Base-by-base conservation (phyloP, 306 rosid genomes). In the Amphicarpaea edgeworthii region DNA sequence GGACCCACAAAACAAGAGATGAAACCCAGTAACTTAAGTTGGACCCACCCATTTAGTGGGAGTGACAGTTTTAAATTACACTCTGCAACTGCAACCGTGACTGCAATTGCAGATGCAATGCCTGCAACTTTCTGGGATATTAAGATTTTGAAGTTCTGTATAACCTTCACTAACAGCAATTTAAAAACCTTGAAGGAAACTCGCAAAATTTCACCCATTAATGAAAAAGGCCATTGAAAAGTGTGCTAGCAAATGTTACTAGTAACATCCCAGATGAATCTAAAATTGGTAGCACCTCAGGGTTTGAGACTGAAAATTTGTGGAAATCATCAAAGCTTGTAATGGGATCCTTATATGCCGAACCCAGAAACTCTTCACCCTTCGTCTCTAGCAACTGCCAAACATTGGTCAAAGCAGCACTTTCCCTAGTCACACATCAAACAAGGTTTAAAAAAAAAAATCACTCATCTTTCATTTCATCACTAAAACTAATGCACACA, bases 301-400 rank as follows among this genome's bases (percentile, higher is more conserved):
- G 97, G 62, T 86, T 86, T 81, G 92, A 81, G 53, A 90, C 87
- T 6, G 98, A 95, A 86, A 95, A 90, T 59, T 87, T 83, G 75
- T 90, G 97, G 73, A 95, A 89, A 72, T 87, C 87, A 49, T 89
- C 73, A 74, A 95, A 92, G 84, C 90, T 92, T 24, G 97, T 76
- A 17, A 92, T 81, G 47, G 97, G 98, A 85, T 95, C 97, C 85
- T 81, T 84, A 72, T 92, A 95, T 14, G 69, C 79, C 45, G 87
- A 90, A 69, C 97, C 96, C 80, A 92, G 76, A 66, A 92, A 85
- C 83, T 84, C 93, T 58, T 84, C 75, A 7, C 98, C 98, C 75
- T 72, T 84, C 89, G 65, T 89, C 84, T 86, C 90, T 24, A 95
- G 84, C 66, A 90, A 89, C 79, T 75, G 82, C 59, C 95, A 93